Conservation (phyloP, 2,329 filamentous ascomycete genomes). For the Cladophialophora immunda region DNA sequence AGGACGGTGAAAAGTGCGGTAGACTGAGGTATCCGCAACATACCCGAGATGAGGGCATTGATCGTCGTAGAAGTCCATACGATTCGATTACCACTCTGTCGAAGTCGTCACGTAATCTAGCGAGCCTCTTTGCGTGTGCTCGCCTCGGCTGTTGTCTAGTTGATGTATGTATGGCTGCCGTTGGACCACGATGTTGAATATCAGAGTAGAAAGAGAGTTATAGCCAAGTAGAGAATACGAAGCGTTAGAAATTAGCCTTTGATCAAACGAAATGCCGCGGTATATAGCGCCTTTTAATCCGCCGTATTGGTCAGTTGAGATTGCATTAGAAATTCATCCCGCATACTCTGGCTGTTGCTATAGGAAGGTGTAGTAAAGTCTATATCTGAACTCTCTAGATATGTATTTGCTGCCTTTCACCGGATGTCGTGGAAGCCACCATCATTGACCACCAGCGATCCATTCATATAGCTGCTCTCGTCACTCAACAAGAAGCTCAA, state of each 20-base stretch:
- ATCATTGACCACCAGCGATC: constrained; percentile 30
- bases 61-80: not conserved
- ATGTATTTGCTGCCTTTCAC: constrained; percentile 7
- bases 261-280: not conserved
- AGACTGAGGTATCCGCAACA: not conserved
- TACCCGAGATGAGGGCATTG: not conserved
- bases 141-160: no score
- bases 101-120: not conserved
- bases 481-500: constrained; percentile 36
- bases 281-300: not conserved
- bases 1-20: not conserved
- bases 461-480: constrained; percentile 37
- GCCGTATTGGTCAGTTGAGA: not conserved
- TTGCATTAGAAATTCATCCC: not conserved
- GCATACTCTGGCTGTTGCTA: not conserved
- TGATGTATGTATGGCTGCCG: not conserved
- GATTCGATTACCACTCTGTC: not conserved
- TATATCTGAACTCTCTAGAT: not conserved
- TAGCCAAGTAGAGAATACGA: not conserved
- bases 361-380: not conserved
- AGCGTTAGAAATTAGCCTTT: not conserved
- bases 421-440: constrained; percentile 37
- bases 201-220: not conserved
- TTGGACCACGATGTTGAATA: not conserved
- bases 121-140: no score